Evolutionary conservation across 2,329 filamentous ascomycete genomes (phyloP), one percentile per base, ranked within the genome.

Genomic region (Aspergillus costaricaensis): DNA sequence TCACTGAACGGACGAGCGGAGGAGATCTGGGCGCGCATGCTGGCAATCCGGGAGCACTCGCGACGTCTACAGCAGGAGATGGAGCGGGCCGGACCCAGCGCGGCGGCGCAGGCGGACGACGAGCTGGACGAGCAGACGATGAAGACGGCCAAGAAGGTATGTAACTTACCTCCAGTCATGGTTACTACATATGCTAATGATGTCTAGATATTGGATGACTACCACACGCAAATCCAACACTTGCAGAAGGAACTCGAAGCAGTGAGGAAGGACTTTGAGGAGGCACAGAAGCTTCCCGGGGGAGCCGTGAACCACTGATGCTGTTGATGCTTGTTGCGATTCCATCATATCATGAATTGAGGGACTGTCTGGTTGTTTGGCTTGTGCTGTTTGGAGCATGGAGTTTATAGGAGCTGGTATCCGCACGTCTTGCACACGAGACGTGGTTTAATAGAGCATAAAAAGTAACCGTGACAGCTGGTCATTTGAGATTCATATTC

Each of bases 21-120:
- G 70, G 86, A 88, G 73, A 85, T 88, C 58, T 89, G 86, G 86
- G 86, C 86, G 30, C 78, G 86, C 41, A 87, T 89, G 86, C 80
- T 87, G 51, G 82, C 83, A 7, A 81, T 88, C 56, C 77, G 85
- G 58, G 85, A 88, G 68, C 77, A 85, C 57, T 83, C 84, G 50
- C 82, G 82, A 67, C 81, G 83, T 68, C 70, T 89, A 58, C 84
- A 88, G 66, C 77, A 80, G 62, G 86, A 88, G 73, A 82, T 86
- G 59, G 85, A 87, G 70, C 81, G 80, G 70, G 73, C 84, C 52
- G 85, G 83, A 1, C 67, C 72, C 48, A 70, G 69, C 25, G 64
- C 69, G 39, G 69, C 70, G 23, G 72, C 76, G 32, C 77, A 81
- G 59, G 74, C 76, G 7, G 77, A 79, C 7, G 76, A 77, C 25